Conservation (phyloP, 129 eudicot genomes). For the Flaveria bidentis region DNA sequence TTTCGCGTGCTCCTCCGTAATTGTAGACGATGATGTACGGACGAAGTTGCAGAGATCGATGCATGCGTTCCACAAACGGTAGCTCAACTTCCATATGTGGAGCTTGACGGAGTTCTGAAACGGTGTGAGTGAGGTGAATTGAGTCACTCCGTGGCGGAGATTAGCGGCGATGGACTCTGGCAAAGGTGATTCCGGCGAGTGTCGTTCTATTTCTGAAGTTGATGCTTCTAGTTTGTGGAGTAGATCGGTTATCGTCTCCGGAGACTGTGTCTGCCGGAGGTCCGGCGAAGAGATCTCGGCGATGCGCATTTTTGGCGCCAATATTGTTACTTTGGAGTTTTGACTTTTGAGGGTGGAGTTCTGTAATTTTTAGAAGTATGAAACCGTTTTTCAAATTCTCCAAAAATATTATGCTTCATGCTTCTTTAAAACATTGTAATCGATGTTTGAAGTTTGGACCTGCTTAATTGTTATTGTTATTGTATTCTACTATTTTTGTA, state of each 20-base stretch:
- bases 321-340: constrained; percentile 17
- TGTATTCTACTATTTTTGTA: no score
- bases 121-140: constrained; percentile 59
- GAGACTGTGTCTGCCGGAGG: constrained; percentile 37
- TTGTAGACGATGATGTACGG: constrained; percentile 37
- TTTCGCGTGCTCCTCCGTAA: constrained; percentile 60
- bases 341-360: constrained; percentile 3
- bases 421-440: no score
- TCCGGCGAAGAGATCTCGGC: constrained; percentile 85
- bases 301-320: constrained; percentile 76
- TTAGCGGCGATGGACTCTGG: constrained; percentile 47
- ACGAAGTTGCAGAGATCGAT: constrained; percentile 76
- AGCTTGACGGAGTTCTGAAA: constrained; percentile 66
- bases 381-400: neutral
- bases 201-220: constrained; percentile 53
- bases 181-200: constrained; percentile 43
- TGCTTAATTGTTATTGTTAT: no score
- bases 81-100: constrained; percentile 79
- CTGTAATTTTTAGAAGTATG: neutral
- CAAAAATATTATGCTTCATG: no score
- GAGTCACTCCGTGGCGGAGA: constrained; percentile 51
- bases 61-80: constrained; percentile 90
- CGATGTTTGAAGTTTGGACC: no score
- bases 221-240: constrained; percentile 55
- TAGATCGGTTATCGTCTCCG: constrained; percentile 36